Conservation (phyloP, 805 yeast genomes). For the Starmerella potacharoeniae region DNA sequence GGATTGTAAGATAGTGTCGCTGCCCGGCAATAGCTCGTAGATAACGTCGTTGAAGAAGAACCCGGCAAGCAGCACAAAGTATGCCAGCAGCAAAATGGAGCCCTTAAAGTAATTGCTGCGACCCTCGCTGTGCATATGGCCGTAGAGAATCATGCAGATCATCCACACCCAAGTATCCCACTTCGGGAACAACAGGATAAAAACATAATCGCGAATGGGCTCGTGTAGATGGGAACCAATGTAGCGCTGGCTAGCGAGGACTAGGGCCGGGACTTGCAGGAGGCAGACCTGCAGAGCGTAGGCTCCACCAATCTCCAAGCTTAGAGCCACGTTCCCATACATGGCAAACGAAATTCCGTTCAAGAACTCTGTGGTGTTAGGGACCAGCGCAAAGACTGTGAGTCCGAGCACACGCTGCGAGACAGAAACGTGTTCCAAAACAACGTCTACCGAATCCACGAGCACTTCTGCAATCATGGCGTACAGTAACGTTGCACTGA, state of each 20-base stretch:
- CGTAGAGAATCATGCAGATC: slow-evolving; percentile 76
- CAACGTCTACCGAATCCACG: slow-evolving; percentile 86
- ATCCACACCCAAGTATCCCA: slow-evolving; percentile 89
- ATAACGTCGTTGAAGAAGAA: slow-evolving; percentile 53
- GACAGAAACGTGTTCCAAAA: slow-evolving; percentile 64
- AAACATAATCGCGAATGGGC: slow-evolving; percentile 31
- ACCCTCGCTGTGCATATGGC: slow-evolving; percentile 93
- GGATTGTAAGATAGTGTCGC: no score
- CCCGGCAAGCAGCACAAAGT: slow-evolving; percentile 64
- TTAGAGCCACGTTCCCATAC: slow-evolving; percentile 88
- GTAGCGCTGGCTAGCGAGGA: slow-evolving; percentile 51
- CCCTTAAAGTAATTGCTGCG: slow-evolving; percentile 95
- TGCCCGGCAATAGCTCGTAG: slow-evolving; percentile 21
- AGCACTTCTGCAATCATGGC: slow-evolving; percentile 90
- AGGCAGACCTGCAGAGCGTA: slow-evolving; percentile 92
- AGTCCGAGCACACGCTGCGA: slow-evolving; percentile 85
- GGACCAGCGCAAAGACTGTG: slow-evolving; percentile 90
- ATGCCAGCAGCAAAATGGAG: slow-evolving; percentile 67
- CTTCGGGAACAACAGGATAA: slow-evolving; percentile 79
- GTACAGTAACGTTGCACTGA: slow-evolving; percentile 75
- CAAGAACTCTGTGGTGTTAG: slow-evolving; percentile 91
- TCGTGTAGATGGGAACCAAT: slow-evolving; percentile 14
- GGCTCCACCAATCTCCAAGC: slow-evolving; percentile 97
- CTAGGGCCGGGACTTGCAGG: slow-evolving; percentile 84
- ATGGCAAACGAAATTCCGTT: slow-evolving; percentile 96